Percentiles rank a stretch among this genome's conserved stretches.
phyloP scores from a whole-genome alignment of 148 eudicot genomes.

The Suaeda aralocaspica region DNA sequence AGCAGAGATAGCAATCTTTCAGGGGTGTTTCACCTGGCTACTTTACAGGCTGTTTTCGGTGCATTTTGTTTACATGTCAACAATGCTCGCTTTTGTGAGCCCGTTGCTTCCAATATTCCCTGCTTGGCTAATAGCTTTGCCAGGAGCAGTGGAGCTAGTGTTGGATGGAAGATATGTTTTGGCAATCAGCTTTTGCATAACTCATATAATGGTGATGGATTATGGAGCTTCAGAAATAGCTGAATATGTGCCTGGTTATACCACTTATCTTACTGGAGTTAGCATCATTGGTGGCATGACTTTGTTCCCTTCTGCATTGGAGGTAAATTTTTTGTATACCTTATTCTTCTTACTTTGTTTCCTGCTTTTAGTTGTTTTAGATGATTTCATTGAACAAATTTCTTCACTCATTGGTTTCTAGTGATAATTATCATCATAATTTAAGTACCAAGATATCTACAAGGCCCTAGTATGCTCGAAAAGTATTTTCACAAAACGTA shows the following conservation, averaged over 20 bases:
- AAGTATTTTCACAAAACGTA: too few relatives aligned
- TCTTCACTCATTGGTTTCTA: too few relatives aligned
- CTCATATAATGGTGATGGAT: slow-evolving; percentile 67
- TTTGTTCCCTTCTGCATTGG: slow-evolving; percentile 63
- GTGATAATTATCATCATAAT: too few relatives aligned
- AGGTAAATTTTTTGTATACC: slow-evolving; percentile 39
- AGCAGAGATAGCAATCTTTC: slow-evolving; percentile 63
- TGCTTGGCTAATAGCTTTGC: slow-evolving; percentile 53
- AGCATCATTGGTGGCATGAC: slow-evolving; percentile 91
- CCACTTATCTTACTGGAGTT: slow-evolving; percentile 69
- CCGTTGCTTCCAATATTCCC: slow-evolving; percentile 71
- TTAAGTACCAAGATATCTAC: too few relatives aligned
- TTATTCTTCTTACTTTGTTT: neutral
- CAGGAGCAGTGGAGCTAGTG: slow-evolving; percentile 52
- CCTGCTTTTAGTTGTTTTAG: too few relatives aligned
- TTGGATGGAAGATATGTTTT: slow-evolving; percentile 55
- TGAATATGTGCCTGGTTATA: slow-evolving; percentile 66
- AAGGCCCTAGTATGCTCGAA: too few relatives aligned
- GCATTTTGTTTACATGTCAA: slow-evolving; percentile 70
- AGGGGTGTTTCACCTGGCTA: slow-evolving; percentile 83
- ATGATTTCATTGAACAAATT: too few relatives aligned
- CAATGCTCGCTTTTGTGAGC: slow-evolving; percentile 56
- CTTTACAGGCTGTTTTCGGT: slow-evolving; percentile 58
- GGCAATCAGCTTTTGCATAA: slow-evolving; percentile 41
- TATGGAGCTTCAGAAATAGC: slow-evolving; percentile 64